Percentiles rank a stretch among this genome's conserved stretches.
These are phyloP conservation scores for Metschnikowia henanensis DNA, from an alignment of 805 yeast species.

Conservation along the genomic window DNA sequence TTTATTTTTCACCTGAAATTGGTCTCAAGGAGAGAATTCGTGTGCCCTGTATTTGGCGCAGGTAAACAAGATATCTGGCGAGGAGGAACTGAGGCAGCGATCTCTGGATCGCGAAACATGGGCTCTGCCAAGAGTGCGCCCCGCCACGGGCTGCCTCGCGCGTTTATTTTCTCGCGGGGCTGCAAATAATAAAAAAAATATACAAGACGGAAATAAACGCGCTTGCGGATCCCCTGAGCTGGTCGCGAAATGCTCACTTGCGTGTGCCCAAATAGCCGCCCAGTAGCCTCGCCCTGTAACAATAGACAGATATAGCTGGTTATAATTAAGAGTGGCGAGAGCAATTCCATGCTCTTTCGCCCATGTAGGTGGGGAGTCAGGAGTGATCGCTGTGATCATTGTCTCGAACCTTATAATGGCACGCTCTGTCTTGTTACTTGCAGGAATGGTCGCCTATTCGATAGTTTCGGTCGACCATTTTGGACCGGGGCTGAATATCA, in stretches of 20 bases:
- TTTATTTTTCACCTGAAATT: neutral
- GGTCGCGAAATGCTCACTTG: too few species aligned
- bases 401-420: too few species aligned
- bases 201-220: neutral
- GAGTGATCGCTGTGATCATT: neutral
- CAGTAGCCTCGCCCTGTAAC: too few species aligned
- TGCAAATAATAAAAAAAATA: slow-evolving; percentile 1
- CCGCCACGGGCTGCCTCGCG: neutral
- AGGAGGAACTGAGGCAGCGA: neutral
- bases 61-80: slow-evolving; percentile 3
- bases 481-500: too few species aligned
- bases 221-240: too few species aligned
- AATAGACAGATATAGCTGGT: too few species aligned
- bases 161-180: neutral
- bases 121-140: neutral
- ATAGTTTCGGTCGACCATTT: too few species aligned
- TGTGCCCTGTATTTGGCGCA: slow-evolving; percentile 1
- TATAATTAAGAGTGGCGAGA: too few species aligned
- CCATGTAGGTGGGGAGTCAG: neutral
- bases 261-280: too few species aligned
- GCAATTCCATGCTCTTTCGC: too few species aligned
- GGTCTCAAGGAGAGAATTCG: neutral
- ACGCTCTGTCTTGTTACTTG: too few species aligned
- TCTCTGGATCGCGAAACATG: slow-evolving; percentile 1
- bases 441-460: too few species aligned